Conservation (phyloP, 108 stramenopile species). For the Nitzschia sp. region DNA sequence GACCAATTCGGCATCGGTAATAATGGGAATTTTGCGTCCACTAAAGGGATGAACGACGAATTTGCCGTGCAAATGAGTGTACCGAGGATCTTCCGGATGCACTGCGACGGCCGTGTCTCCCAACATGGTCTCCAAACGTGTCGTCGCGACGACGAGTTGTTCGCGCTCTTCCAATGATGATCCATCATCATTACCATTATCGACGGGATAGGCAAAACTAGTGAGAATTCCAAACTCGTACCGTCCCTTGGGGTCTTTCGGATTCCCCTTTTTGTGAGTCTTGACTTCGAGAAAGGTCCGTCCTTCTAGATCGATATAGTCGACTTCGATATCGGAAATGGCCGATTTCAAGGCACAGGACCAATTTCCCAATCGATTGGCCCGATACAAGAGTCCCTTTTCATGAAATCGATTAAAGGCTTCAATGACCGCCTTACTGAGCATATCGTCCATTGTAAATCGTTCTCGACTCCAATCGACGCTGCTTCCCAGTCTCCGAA, state of each 20-base stretch:
- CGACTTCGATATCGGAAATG: constrained; percentile 99
- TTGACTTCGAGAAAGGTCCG: constrained; percentile 92
- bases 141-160: constrained; percentile 96
- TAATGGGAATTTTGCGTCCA: constrained; percentile 91
- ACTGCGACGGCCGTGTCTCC: constrained; percentile 99
- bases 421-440: constrained; percentile 90
- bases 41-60: constrained; percentile 95
- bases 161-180: too few relatives aligned
- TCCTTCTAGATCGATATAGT: constrained; percentile 93
- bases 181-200: constrained; percentile 74
- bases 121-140: constrained; percentile 99
- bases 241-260: constrained; percentile 83
- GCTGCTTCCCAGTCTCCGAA: constrained; percentile 85
- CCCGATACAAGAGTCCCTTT: constrained; percentile 94
- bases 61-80: constrained; percentile 97
- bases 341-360: constrained; percentile 96
- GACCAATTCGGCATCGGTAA: constrained; percentile 91
- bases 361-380: constrained; percentile 97
- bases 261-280: constrained; percentile 88
- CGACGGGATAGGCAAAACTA: constrained; percentile 95
- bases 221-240: constrained; percentile 99
- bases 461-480: constrained; percentile 98
- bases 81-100: constrained; percentile 96
- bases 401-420: constrained; percentile 94
- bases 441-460: constrained; percentile 99